Evolutionary conservation across 2,329 filamentous ascomycete species (phyloP), one percentile per base, ranked within the genome.

Genomic region (Xylaria sp.): DNA sequence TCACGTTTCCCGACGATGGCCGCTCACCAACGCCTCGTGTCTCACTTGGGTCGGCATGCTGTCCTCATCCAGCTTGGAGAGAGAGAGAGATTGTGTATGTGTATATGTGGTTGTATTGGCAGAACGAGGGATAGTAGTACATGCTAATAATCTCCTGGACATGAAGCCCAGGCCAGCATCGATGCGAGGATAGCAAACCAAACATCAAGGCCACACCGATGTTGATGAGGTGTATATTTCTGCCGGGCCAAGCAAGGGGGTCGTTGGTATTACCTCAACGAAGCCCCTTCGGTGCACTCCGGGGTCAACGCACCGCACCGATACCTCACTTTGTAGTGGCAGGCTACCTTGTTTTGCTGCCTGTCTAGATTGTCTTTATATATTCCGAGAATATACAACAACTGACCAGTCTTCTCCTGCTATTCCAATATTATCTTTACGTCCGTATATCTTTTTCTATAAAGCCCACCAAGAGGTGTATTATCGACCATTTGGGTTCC

Each of bases 261-360:
- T 43, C 54, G 50, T 49, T 59, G 55, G 65, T 67, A 67, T 60
- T 47, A 67, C 65, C 62, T 67, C 53, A 63, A 60, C 25, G 17
- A 52, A 56, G 45, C 45, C 50, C 59, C 57, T 43, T 61, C 61
- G 58, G 46, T 56, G 42, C 53, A 55, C 49, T 55, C 54, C 58
- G 58, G 58, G 45, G 42, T 61, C 46, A 49, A 55, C 46, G 45
- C 38, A 61, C 45, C 46, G 45, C 38, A 61, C 45, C 19, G 46
- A 43, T 61, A 37, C 51, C 54, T 46, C 50, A 52, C 54, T 53
- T 42, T 25, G 12, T 46, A 37, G 50, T 46, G 43, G 64, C 57
- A 38, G 47, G 53, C 54, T 45, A 53, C 51, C 55, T 52, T 46
- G 64, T 38, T 58, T 28, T 57, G 45, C 28, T 57, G 33, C 5